phyloP scores from a whole-genome alignment of 176 grass and related monocot genomes.

The Guadua angustifolia region DNA sequence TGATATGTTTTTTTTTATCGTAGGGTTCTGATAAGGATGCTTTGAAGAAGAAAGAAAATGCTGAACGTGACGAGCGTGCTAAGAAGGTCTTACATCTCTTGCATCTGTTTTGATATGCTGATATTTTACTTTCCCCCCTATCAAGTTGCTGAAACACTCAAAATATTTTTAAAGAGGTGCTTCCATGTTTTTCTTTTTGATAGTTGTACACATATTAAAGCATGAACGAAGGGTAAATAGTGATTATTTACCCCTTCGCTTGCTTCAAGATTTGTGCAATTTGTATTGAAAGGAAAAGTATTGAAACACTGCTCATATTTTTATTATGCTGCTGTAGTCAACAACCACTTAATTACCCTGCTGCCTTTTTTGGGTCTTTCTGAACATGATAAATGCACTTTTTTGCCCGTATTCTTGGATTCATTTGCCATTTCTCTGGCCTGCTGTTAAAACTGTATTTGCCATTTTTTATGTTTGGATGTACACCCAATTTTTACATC shows the following conservation, averaged over 20 bases:
- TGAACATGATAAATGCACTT: neutral
- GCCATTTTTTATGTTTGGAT: neutral
- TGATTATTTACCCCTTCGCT: too few species aligned
- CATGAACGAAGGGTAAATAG: too few species aligned
- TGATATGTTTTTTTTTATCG: neutral
- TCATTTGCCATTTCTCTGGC: neutral
- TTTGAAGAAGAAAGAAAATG: slow-evolving; percentile 85
- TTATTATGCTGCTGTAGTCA: neutral
- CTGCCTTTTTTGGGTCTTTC: neutral
- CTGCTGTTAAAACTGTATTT: neutral
- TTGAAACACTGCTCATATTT: too few species aligned
- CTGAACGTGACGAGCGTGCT: slow-evolving; percentile 80
- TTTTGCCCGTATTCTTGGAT: neutral
- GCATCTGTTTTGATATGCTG: neutral
- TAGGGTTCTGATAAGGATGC: slow-evolving; percentile 90
- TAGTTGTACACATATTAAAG: too few species aligned
- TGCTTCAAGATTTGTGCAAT: too few species aligned
- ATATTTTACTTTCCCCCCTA: neutral
- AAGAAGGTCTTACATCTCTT: slow-evolving; percentile 61
- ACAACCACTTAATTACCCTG: neutral
- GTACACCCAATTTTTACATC: neutral
- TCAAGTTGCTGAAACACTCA: neutral
- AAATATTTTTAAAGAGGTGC: neutral
- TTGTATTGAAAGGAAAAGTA: too few species aligned
- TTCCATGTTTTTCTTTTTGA: too few species aligned